Evolutionary conservation across 2,329 filamentous ascomycete species (phyloP).

Genomic region (Cercospora sp.): DNA sequence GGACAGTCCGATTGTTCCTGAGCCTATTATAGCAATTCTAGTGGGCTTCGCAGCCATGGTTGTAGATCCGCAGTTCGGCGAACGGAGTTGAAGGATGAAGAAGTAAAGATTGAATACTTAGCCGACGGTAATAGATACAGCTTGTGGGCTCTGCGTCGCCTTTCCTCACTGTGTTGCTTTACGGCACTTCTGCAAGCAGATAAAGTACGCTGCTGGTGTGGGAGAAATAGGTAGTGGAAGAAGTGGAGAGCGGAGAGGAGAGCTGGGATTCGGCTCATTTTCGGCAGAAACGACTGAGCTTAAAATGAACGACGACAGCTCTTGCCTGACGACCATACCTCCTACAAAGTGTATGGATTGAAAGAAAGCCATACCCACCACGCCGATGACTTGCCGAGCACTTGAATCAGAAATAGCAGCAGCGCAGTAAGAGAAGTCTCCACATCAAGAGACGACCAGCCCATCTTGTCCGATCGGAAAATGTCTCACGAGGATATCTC

Average conservation of each 20-base stretch:
- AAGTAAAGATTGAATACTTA: not conserved
- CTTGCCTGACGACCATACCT: not conserved
- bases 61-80: not conserved
- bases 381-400: not conserved
- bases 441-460: too few species aligned
- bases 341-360: not conserved
- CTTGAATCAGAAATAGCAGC: too few species aligned
- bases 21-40: conserved; percentile 46
- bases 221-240: not conserved
- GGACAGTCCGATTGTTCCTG: conserved; percentile 56
- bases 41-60: conserved; percentile 5
- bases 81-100: not conserved
- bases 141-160: not conserved
- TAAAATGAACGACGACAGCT: not conserved
- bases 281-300: not conserved
- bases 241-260: not conserved
- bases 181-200: not conserved
- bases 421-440: too few species aligned
- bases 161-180: not conserved
- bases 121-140: not conserved
- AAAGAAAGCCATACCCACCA: not conserved
- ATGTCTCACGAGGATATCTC: not conserved
- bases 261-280: not conserved
- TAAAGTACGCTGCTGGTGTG: not conserved
- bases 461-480: not conserved